Conservation (phyloP, 2,329 filamentous ascomycete species). For the Celoporthe dispersa region DNA sequence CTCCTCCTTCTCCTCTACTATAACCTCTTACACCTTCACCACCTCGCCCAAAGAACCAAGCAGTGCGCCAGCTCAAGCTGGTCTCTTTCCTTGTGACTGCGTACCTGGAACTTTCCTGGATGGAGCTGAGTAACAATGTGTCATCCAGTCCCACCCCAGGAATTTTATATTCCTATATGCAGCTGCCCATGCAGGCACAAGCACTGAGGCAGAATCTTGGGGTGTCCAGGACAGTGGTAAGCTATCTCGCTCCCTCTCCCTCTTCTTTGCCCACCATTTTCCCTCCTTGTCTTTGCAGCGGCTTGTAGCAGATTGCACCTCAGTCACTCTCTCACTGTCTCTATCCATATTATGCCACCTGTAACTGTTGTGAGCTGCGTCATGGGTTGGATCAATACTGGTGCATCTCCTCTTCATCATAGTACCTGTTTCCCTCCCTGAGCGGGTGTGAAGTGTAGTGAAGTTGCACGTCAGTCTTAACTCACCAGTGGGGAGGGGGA, state of each 20-base stretch:
- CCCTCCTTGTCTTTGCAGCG: background rate
- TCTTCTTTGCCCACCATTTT: background rate
- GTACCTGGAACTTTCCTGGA: background rate
- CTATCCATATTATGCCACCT: background rate
- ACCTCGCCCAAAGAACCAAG: background rate
- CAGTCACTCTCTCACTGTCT: background rate
- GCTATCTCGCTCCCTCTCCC: background rate
- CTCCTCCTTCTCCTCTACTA: background rate
- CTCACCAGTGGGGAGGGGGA: too few relatives aligned
- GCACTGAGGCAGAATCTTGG: background rate
- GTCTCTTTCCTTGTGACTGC: background rate
- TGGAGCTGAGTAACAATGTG: background rate
- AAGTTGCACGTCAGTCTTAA: background rate
- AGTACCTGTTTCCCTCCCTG: background rate
- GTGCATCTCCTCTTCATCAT: background rate
- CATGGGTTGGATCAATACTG: background rate
- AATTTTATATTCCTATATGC: background rate
- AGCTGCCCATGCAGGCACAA: background rate
- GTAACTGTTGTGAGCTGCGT: background rate
- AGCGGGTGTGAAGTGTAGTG: background rate
- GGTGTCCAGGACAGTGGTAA: conserved; percentile 5
- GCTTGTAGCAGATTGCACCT: background rate
- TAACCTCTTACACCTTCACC: background rate
- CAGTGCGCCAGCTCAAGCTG: background rate
- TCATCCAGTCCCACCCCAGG: background rate